A percentile compares a stretch with the other conserved stretches of the same genome.
phyloP scores from a whole-genome alignment of 352 stramenopile genomes.

The Saprolegnia parasitica region DNA sequence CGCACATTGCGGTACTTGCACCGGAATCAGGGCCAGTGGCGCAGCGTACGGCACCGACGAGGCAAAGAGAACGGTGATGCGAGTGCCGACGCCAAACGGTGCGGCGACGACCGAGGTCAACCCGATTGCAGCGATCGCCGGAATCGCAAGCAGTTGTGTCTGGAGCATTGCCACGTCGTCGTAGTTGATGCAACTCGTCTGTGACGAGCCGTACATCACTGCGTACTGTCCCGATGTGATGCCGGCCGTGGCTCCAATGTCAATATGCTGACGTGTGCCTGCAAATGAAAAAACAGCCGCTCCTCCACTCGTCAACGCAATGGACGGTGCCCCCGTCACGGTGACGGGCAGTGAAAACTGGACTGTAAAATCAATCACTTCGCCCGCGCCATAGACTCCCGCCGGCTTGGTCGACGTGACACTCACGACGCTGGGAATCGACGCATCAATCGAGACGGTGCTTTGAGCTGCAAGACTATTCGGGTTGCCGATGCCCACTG shows the following conservation, averaged over 20 bases:
- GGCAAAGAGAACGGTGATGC: conserved; percentile 58
- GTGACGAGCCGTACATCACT: conserved; percentile 38
- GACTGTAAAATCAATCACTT: conserved; percentile 64
- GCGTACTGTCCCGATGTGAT: conserved; percentile 63
- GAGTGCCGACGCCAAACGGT: conserved; percentile 49
- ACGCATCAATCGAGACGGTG: conserved; percentile 43
- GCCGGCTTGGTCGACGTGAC: conserved; percentile 44
- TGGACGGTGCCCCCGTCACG: conserved; percentile 40
- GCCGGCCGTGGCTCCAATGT: conserved; percentile 50
- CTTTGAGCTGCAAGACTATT: conserved; percentile 38
- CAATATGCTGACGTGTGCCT: conserved; percentile 57
- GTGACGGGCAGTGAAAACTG: conserved; percentile 54
- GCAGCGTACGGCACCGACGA: conserved; percentile 40
- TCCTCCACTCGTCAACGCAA: conserved; percentile 49
- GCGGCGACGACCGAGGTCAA: conserved; percentile 44
- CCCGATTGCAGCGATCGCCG: conserved; percentile 43
- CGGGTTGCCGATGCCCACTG: conserved; percentile 21
- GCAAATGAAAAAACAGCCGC: conserved; percentile 46
- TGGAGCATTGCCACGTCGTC: conserved; percentile 47
- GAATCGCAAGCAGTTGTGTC: conserved; percentile 42
- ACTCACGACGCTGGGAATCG: conserved; percentile 36
- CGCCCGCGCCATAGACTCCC: conserved; percentile 52
- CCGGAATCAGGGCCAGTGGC: conserved; percentile 38
- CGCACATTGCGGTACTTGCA: conserved; percentile 48
- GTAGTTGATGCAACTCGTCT: conserved; percentile 51